Evolutionary conservation across 2,329 filamentous ascomycete species (phyloP), one percentile per base, ranked within the genome.

Genomic region (Phialophora tarda): DNA sequence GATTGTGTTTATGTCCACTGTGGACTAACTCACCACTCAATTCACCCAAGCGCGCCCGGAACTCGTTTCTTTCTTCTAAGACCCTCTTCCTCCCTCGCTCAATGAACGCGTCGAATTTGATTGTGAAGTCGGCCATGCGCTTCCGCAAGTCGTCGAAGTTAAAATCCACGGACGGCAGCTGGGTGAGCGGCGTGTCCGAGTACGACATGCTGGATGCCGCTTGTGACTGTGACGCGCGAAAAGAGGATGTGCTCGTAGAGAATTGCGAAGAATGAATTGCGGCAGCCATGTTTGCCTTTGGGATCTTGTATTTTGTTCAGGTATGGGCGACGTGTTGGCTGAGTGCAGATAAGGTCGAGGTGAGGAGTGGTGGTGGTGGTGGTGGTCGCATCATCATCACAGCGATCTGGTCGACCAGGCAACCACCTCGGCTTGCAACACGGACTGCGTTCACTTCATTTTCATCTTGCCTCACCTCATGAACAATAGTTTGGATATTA

Each of bases 81-180:
- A 98, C 92, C 61, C 91, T 88, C 78, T 96, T 96, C 58, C 94
- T 86, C 0, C 93, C 93, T 70, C 91, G 89, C 75, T 97, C 94
- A 70, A 99, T 97, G 73, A 97, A 98, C 0, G 89, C 88, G 76
- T 99, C 95, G 74, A 99, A 99, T 73, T 88, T 90, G 8, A 88
- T 85, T 0, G 91, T 97, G 77, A 99, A 99, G 70, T 91, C 92
- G 62, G 89, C 86, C 95, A 99, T 98, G 79, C 93, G 91, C 75
- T 94, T 92, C 79, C 94, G 93, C 76, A 99, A 81, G 73, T 97
- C 92, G 74, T 98, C 93, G 78, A 98, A 98, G 65, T 93, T 93
- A 78, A 99, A 98, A 79, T 97, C 93, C 78, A 96, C 91, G 77
- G 86, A 91, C 41, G 95, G 95, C 8, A 99, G 87, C 62, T 73